Evolutionary conservation across 2,329 filamentous ascomycete species (phyloP).

Genomic region (Ophiostoma ips): DNA sequence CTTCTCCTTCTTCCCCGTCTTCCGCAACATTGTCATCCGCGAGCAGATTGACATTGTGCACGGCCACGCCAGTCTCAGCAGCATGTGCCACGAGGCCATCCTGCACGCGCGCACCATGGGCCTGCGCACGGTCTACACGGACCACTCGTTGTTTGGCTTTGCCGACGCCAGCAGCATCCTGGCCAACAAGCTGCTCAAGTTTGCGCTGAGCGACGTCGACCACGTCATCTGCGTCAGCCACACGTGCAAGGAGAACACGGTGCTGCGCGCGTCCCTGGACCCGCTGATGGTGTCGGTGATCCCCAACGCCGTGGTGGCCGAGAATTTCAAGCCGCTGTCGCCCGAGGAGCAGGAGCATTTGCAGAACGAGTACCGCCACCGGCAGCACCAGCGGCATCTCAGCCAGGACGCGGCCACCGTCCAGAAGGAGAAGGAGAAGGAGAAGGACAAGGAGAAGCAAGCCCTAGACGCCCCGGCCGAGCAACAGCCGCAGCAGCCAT

Average conservation of each 20-base stretch:
- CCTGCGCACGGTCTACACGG: constrained; percentile 86
- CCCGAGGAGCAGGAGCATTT: constrained; percentile 24
- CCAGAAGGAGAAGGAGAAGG: not conserved
- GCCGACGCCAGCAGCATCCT: constrained; percentile 91
- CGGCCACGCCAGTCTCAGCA: constrained; percentile 89
- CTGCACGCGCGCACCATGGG: constrained; percentile 95
- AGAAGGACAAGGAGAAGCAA: not conserved
- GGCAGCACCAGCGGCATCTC: constrained; percentile 1
- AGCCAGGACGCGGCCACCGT: constrained; percentile 3
- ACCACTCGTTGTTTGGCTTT: constrained; percentile 95
- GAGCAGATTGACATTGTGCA: constrained; percentile 96
- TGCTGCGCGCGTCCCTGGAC: constrained; percentile 83
- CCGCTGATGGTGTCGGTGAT: constrained; percentile 97
- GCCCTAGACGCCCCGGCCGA: not conserved
- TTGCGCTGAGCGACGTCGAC: constrained; percentile 89
- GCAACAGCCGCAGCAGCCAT: not conserved
- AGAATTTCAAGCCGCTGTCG: constrained; percentile 73
- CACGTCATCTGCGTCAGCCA: constrained; percentile 98
- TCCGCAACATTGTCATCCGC: constrained; percentile 87
- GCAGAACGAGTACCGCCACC: constrained; percentile 12
- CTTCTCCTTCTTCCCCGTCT: constrained; percentile 97
- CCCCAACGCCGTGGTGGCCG: constrained; percentile 90
- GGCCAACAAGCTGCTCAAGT: constrained; percentile 94
- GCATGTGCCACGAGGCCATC: constrained; percentile 86
- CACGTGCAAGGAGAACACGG: constrained; percentile 98